A percentile compares a stretch with the other conserved stretches of the same genome.
phyloP scores from a whole-genome alignment of 2,329 filamentous ascomycete genomes.

The Pyrenochaeta sp. region DNA sequence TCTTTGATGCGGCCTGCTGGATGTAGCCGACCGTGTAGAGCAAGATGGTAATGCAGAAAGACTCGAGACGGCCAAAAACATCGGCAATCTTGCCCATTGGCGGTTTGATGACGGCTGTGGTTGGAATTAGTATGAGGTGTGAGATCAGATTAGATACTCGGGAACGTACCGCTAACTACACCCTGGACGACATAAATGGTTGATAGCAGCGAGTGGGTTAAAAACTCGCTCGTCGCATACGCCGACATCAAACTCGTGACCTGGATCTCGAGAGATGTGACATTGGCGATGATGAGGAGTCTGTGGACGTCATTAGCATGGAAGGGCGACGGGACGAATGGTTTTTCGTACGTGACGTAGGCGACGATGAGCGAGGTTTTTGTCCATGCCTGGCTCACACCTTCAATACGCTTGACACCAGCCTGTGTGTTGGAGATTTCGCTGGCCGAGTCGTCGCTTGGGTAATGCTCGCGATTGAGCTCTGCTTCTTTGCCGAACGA shows the following conservation, averaged over 20 bases:
- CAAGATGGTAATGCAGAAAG: slow-evolving; percentile 62
- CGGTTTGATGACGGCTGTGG: slow-evolving; percentile 63
- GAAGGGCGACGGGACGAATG: not conserved
- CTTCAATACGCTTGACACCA: slow-evolving; percentile 59
- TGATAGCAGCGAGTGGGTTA: slow-evolving; percentile 69
- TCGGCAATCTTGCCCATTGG: slow-evolving; percentile 69
- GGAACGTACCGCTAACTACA: slow-evolving; percentile 59
- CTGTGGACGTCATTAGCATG: slow-evolving; percentile 10
- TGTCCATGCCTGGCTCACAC: slow-evolving; percentile 59
- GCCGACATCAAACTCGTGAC: slow-evolving; percentile 67
- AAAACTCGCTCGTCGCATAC: slow-evolving; percentile 72
- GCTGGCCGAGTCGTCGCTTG: slow-evolving; percentile 16
- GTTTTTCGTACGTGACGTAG: slow-evolving; percentile 50
- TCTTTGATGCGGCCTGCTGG: slow-evolving; percentile 63
- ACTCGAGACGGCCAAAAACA: slow-evolving; percentile 68
- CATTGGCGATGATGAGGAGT: slow-evolving; percentile 66
- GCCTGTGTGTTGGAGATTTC: slow-evolving; percentile 44
- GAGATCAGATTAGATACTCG: too few relatives aligned
- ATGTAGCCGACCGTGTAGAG: slow-evolving; percentile 65
- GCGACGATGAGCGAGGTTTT: slow-evolving; percentile 55
- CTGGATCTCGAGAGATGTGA: slow-evolving; percentile 71
- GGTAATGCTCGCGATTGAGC: slow-evolving; percentile 2
- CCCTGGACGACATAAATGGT: slow-evolving; percentile 70
- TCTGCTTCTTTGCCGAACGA: slow-evolving; percentile 13
- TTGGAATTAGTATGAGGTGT: not conserved